phyloP scores from a whole-genome alignment of 2,329 filamentous ascomycete species.

The Apiospora koreana region DNA sequence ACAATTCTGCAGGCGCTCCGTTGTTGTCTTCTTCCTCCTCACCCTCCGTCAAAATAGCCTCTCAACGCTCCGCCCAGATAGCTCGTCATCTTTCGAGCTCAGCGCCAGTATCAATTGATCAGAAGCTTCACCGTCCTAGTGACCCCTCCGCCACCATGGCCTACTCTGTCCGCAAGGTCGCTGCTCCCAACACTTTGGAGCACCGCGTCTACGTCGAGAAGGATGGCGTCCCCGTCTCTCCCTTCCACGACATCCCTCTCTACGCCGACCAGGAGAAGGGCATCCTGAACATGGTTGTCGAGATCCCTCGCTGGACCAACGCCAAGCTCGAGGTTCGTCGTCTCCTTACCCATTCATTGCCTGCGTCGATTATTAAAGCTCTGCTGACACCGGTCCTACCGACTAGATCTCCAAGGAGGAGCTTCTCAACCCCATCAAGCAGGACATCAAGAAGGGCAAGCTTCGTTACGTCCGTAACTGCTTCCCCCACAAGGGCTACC shows the following conservation, averaged over 20 bases:
- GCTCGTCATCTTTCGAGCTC: conserved; percentile 53
- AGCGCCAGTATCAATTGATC: conserved; percentile 27
- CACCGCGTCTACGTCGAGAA: conserved; percentile 98
- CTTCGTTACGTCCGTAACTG: conserved; percentile 99
- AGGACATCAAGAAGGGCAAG: conserved; percentile 99
- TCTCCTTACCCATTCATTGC: conserved; percentile 13
- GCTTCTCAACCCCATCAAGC: conserved; percentile 97
- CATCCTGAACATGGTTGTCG: conserved; percentile 98
- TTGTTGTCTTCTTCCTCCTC: conserved; percentile 13
- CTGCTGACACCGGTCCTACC: conserved; percentile 12
- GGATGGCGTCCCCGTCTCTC: conserved; percentile 90
- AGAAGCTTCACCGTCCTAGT: conserved; percentile 16
- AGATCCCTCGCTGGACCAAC: conserved; percentile 99
- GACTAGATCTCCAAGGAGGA: conserved; percentile 96
- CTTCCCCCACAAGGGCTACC: conserved; percentile 99
- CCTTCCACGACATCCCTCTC: conserved; percentile 98
- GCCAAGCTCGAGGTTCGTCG: conserved; percentile 92
- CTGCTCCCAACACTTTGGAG: conserved; percentile 87
- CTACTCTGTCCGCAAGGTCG: conserved; percentile 86
- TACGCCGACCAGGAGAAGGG: conserved; percentile 96
- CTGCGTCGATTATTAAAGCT: neutral
- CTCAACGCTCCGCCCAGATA: conserved; percentile 53
- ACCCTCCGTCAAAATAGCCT: conserved; percentile 43
- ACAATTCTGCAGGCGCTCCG: conserved; percentile 16
- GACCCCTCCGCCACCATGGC: conserved; percentile 50